Conservation (phyloP, 148 eudicot species). For the Amaranthus cruentus region DNA sequence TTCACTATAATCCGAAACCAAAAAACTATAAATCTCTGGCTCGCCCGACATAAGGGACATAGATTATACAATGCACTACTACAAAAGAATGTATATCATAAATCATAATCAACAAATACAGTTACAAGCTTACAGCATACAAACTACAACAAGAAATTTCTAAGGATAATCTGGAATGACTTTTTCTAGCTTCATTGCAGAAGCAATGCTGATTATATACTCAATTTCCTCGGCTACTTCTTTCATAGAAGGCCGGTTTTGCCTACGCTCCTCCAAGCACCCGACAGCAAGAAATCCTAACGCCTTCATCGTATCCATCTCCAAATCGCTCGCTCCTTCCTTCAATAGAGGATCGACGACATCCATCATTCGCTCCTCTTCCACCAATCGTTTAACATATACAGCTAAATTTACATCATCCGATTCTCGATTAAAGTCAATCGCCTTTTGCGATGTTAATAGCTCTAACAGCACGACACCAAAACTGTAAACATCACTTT, state of each 20-base stretch:
- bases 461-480: conserved; percentile 85
- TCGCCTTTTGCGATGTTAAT: conserved; percentile 73
- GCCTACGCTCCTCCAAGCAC: conserved; percentile 75
- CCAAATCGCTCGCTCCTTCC: conserved; percentile 46
- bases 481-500: conserved; percentile 81
- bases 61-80: too few relatives aligned
- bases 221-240: conserved; percentile 75
- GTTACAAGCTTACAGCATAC: too few relatives aligned
- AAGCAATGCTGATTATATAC: conserved; percentile 62
- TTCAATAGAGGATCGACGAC: conserved; percentile 52
- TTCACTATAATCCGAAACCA: too few relatives aligned
- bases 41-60: too few relatives aligned
- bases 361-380: conserved; percentile 67
- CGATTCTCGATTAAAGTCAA: conserved; percentile 55
- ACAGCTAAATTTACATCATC: conserved; percentile 89
- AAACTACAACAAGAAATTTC: too few relatives aligned
- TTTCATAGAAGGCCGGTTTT: conserved; percentile 81
- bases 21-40: too few relatives aligned
- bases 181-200: conserved; percentile 17
- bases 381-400: conserved; percentile 70
- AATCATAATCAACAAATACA: too few relatives aligned
- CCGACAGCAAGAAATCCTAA: conserved; percentile 70
- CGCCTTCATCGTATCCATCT: conserved; percentile 81
- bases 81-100: too few relatives aligned
- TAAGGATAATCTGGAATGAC: too few relatives aligned